Conservation (phyloP, 2,329 filamentous ascomycete genomes). For the Basipetospora sp. region DNA sequence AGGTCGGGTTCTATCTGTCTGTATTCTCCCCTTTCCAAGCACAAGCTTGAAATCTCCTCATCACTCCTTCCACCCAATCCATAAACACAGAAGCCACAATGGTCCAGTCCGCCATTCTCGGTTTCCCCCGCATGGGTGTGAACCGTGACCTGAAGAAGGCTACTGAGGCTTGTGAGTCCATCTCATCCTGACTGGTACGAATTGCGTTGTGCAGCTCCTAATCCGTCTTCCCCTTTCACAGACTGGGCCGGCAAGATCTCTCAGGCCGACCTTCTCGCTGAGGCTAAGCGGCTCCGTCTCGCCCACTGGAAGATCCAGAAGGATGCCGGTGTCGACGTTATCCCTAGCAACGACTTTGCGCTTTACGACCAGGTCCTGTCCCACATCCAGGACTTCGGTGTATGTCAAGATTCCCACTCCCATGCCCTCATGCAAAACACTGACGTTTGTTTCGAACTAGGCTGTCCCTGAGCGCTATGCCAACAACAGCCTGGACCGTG, state of each 20-base stretch:
- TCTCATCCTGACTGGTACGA: no score
- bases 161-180: conserved; percentile 73
- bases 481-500: conserved; percentile 67
- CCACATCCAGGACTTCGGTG: conserved; percentile 95
- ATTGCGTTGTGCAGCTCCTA: not conserved
- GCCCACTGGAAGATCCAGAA: conserved; percentile 99
- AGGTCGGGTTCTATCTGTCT: no score
- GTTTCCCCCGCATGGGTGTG: conserved; percentile 97
- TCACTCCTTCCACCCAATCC: no score
- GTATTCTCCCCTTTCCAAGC: no score
- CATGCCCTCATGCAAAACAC: not conserved
- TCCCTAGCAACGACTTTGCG: conserved; percentile 98
- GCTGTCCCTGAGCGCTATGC: conserved; percentile 87
- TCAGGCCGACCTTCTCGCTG: conserved; percentile 73
- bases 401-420: conserved; percentile 33
- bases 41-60: no score
- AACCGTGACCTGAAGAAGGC: conserved; percentile 99
- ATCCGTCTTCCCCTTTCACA: conserved; percentile 22
- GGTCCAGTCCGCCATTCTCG: conserved; percentile 67
- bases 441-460: conserved; percentile 24
- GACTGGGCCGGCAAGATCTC: conserved; percentile 89
- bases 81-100: conserved; percentile 36
- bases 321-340: conserved; percentile 90
- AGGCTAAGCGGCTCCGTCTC: conserved; percentile 92
- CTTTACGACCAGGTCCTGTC: conserved; percentile 96